Percentiles rank a stretch among this genome's conserved stretches.
phyloP scores from a whole-genome alignment of 345 rosid genomes.

The Corymbia maculata region DNA sequence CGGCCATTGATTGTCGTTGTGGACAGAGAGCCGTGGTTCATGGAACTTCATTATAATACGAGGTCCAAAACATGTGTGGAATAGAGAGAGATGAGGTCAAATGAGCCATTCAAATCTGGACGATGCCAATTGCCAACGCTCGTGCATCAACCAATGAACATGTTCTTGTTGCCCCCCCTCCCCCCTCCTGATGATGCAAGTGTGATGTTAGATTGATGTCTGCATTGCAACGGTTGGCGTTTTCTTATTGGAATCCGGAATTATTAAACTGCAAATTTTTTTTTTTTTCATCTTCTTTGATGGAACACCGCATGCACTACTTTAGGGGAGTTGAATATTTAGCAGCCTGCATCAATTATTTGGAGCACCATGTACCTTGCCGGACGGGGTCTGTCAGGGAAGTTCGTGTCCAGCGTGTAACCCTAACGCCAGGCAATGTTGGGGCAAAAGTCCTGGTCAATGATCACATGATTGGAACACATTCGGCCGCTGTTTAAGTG shows the following conservation, averaged over 20 bases:
- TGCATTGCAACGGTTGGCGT: background rate
- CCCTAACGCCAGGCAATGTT: background rate
- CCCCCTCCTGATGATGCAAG: background rate
- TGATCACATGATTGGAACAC: background rate
- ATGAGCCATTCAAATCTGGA: background rate
- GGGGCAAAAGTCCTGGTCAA: background rate
- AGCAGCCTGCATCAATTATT: background rate
- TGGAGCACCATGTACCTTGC: background rate
- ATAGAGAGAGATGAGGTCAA: background rate
- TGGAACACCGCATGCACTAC: background rate
- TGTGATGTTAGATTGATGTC: background rate
- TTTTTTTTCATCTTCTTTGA: background rate
- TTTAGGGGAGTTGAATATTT: background rate
- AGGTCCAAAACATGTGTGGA: background rate
- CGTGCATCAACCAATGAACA: background rate
- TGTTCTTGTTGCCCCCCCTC: background rate
- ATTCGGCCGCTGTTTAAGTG: background rate
- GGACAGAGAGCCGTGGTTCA: background rate
- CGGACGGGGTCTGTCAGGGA: background rate
- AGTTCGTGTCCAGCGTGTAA: background rate
- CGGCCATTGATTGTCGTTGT: background rate
- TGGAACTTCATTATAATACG: background rate
- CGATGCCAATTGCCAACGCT: background rate
- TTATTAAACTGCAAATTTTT: background rate
- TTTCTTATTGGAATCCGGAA: background rate